Conservation (phyloP, 2,329 filamentous ascomycete genomes). For the Epichloe baconii region DNA sequence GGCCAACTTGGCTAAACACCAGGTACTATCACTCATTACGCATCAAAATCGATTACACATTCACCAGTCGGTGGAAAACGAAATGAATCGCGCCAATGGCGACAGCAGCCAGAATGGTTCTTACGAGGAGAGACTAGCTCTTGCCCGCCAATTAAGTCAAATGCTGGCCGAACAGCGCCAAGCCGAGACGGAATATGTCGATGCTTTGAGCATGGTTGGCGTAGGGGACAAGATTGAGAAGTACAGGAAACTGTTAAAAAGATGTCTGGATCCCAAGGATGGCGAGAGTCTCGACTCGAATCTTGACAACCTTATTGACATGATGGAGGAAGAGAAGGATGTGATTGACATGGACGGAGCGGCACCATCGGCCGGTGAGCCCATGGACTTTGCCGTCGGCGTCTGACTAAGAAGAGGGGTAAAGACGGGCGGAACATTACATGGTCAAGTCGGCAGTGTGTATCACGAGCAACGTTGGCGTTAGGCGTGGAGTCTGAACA, state of each 20-base stretch:
- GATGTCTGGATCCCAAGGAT: conserved; percentile 54
- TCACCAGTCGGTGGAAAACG: conserved; percentile 37
- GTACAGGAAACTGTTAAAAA: conserved; percentile 56
- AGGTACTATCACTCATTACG: conserved; percentile 35
- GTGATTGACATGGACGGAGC: conserved; percentile 24
- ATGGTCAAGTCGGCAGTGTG: neutral
- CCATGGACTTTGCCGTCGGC: conserved; percentile 16
- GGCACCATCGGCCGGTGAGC: conserved; percentile 15
- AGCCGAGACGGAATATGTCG: conserved; percentile 54
- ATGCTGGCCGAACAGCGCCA: conserved; percentile 46
- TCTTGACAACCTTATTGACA: conserved; percentile 45
- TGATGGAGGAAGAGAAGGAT: conserved; percentile 50
- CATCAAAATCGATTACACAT: conserved; percentile 41
- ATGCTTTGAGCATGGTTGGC: conserved; percentile 54
- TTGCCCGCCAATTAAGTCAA: conserved; percentile 44
- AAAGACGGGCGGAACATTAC: too few relatives aligned
- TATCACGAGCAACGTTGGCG: neutral
- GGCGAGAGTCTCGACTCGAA: conserved; percentile 55
- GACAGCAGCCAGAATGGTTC: conserved; percentile 29
- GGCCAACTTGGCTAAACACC: conserved; percentile 34
- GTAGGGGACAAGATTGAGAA: conserved; percentile 61
- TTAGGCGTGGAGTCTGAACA: neutral
- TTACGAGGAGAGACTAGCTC: conserved; percentile 40
- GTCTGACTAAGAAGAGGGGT: neutral
- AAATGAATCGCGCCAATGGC: conserved; percentile 38